These are phyloP conservation scores for Blastomyces emzantsi DNA, from an alignment of 2,329 filamentous ascomycete genomes.

Conservation along the genomic window DNA sequence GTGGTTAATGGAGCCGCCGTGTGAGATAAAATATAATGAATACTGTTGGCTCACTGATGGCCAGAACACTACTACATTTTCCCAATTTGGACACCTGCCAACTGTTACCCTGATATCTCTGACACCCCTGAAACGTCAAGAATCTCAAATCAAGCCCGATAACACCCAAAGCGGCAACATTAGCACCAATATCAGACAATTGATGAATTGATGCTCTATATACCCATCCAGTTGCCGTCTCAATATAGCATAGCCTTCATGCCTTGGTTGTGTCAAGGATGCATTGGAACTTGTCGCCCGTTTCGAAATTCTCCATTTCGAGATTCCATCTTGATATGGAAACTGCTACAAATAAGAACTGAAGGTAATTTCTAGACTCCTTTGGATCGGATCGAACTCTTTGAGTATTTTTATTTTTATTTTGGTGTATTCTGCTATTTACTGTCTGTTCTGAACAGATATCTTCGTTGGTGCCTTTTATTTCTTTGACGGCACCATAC, in stretches of 20 bases:
- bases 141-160: neutral
- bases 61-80: neutral
- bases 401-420: neutral
- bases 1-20: neutral
- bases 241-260: neutral
- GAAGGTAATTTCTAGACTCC: neutral
- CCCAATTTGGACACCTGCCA: neutral
- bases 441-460: neutral
- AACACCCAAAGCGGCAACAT: neutral
- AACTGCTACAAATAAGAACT: neutral
- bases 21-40: neutral
- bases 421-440: neutral
- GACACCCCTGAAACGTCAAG: slow-evolving; percentile 5
- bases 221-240: neutral
- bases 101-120: neutral
- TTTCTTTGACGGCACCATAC: neutral
- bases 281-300: neutral
- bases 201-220: neutral
- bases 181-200: neutral
- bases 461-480: neutral
- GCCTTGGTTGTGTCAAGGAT: neutral
- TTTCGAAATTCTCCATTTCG: neutral
- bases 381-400: neutral
- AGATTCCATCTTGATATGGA: neutral
- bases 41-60: neutral